A percentile compares a stretch with the other conserved stretches of the same genome.
phyloP scores from a whole-genome alignment of 140 eudicot genomes.

The Stevia rebaudiana region DNA sequence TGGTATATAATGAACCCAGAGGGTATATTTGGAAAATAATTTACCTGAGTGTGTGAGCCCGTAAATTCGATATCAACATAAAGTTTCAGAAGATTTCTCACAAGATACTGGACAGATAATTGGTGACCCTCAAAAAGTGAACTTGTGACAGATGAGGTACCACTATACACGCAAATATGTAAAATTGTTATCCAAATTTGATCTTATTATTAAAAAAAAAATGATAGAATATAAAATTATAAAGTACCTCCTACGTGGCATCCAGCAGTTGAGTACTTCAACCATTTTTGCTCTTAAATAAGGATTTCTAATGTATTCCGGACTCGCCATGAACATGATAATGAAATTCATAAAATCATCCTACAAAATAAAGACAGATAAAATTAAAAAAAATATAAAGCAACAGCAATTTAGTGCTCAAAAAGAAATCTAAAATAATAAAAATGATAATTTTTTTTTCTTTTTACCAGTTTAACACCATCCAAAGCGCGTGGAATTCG shows the following conservation, averaged over 20 bases:
- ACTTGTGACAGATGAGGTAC: slow-evolving; percentile 59
- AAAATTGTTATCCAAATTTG: background rate
- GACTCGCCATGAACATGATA: slow-evolving; percentile 98
- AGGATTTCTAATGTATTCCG: slow-evolving; percentile 89
- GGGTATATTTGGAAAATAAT: slow-evolving; percentile 2
- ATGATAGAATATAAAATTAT: background rate
- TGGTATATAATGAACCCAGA: background rate
- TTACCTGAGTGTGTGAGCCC: slow-evolving; percentile 95
- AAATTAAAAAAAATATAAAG: background rate
- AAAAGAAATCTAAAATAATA: background rate
- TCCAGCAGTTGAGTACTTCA: slow-evolving; percentile 96
- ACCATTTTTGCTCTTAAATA: slow-evolving; percentile 97
- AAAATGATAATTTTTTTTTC: too few relatives aligned
- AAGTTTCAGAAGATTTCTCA: slow-evolving; percentile 81
- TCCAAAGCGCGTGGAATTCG: slow-evolving; percentile 91
- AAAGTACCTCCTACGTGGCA: slow-evolving; percentile 81
- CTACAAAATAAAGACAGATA: slow-evolving; percentile 34
- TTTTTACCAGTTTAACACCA: slow-evolving; percentile 69
- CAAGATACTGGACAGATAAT: slow-evolving; percentile 75
- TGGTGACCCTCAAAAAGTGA: slow-evolving; percentile 88
- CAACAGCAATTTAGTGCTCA: background rate
- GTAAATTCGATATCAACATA: slow-evolving; percentile 96
- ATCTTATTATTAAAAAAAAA: background rate
- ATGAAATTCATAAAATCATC: slow-evolving; percentile 97
- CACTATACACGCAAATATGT: slow-evolving; percentile 45